phyloP scores from a whole-genome alignment of 371 early-diverging fungal genomes.

The Catenaria anguillulae region DNA sequence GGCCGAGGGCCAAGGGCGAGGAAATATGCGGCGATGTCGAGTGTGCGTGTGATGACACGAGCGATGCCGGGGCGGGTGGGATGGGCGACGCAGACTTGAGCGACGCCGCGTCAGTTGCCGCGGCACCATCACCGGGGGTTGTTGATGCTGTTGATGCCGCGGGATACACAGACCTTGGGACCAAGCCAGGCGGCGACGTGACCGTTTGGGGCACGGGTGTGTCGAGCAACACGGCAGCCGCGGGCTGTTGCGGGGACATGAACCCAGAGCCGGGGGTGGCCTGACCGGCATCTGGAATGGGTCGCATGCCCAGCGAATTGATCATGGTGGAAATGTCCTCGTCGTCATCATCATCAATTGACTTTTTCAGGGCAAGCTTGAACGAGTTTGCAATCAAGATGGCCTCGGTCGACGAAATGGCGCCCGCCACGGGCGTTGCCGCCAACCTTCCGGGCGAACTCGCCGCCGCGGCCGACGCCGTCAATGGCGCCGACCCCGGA shows the following conservation, averaged over 20 bases:
- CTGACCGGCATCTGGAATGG: not conserved
- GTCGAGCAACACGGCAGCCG: not conserved
- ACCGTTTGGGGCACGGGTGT: not conserved
- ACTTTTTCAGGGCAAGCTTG: slow-evolving; percentile 7
- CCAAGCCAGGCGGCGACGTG: no score
- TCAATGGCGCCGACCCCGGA: no score
- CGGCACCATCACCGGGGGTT: no score
- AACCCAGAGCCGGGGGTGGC: no score
- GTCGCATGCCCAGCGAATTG: slow-evolving; percentile 1
- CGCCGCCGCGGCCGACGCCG: not conserved
- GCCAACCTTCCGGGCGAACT: not conserved
- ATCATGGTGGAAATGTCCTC: slow-evolving; percentile 4
- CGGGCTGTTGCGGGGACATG: not conserved
- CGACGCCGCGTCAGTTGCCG: no score
- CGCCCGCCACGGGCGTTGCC: not conserved
- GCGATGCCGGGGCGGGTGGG: not conserved
- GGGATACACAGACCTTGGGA: no score
- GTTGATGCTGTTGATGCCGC: no score
- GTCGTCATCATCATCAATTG: not conserved
- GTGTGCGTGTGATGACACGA: not conserved
- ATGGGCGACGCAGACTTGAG: not conserved
- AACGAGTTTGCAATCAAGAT: slow-evolving; percentile 6
- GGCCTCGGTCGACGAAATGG: slow-evolving; percentile 1
- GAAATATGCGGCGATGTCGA: no score
- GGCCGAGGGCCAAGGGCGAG: no score